Evolutionary conservation across 108 stramenopile species (phyloP), one percentile per base, ranked within the genome.

Genomic region (Cyclotella atomus): DNA sequence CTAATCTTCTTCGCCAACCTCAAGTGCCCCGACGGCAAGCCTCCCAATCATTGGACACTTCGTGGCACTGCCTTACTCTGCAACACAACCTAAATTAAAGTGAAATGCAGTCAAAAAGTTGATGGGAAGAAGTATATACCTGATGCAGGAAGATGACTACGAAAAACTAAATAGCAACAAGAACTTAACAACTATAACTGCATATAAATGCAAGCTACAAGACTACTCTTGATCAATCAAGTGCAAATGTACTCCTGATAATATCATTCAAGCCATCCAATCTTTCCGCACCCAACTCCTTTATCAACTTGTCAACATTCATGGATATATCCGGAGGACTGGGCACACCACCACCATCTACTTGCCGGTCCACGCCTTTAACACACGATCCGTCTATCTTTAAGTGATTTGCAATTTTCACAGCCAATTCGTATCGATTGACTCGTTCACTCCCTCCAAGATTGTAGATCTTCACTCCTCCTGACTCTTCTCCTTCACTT

Each of bases 321-420:
- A 94, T 94, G 41, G 76, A 81, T 53, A 94, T 94, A 55, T 94
- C 90, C 49, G 91, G 82, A 43, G 88, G 88, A 71, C 84, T 85
- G 0, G 83, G 67, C 10, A 85, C 84, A 7, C 68, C 30, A 15
- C 63, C 73, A 7, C 63, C 30, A 20, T 52, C 67, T 24, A 2
- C 60, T 20, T 49, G 55, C 30, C 56, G 77, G 62, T 44, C 60
- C 54, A 77, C 68, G 70, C 69, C 83, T 50, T 75, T 82, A 14
- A 77, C 41, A 23, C 54, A 38, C 10, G 86, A 43, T 27, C 69
- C n/a, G 20, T 79, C 79, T 33, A 79, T 84, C 23, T 79, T 72
- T 30, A 88, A 76, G 33, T 83, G 70, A 7, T 65, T 71, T 70
- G 88, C 87, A 61, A 91, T 81, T 0, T 79, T 79, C 65, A 77